Evolutionary conservation across 2,329 filamentous ascomycete species (phyloP), one percentile per base, ranked within the genome.

Genomic region (Exutisphaerella laricina): DNA sequence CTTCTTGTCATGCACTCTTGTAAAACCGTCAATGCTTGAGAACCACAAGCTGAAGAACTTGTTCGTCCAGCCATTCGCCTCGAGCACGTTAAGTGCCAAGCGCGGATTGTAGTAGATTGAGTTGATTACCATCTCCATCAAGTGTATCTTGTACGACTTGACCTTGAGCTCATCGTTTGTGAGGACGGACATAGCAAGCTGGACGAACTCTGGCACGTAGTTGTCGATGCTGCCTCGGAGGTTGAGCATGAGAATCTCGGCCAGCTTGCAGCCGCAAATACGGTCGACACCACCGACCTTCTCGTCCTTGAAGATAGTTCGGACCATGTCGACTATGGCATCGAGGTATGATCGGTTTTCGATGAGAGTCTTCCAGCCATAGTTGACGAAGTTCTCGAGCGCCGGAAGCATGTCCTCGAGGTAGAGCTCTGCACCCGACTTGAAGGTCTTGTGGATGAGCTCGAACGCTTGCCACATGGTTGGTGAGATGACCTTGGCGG

Each of bases 11-110:
- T 98, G 92, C 2, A 98, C 92, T 30, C 92, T 79, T 39, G 80
- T 85, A 70, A 98, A 97, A 59, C 80, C 83, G 50, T 94, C 85
- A 70, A 98, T 98, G 69, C 83, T 94, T 30, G 87, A 87, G 66
- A 98, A 98, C 92, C 92, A 98, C 46, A 94, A 72, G 67, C 87
- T 95, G 73, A 98, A 98, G 71, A 98, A 98, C 63, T 94, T 94
- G 70, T 97, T 97, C 5, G 92, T 97, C 90, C 89, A 96, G 48
- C 80, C 84, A 59, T 94, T 90, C 40, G 75, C 70, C 70, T 98
- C 92, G n/a, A 98, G 77, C 26, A 95, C 80, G 49, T 88, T 83
- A 16, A 98, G 77, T 17, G 88, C 78, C 46, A 96, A 74, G 32
- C 84, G 69, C 1, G 92, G 89, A 70, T 95, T 96, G 74, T 98